phyloP scores from a whole-genome alignment of 1,139 yeast genomes.

The Blastobotrys petasosporus region DNA sequence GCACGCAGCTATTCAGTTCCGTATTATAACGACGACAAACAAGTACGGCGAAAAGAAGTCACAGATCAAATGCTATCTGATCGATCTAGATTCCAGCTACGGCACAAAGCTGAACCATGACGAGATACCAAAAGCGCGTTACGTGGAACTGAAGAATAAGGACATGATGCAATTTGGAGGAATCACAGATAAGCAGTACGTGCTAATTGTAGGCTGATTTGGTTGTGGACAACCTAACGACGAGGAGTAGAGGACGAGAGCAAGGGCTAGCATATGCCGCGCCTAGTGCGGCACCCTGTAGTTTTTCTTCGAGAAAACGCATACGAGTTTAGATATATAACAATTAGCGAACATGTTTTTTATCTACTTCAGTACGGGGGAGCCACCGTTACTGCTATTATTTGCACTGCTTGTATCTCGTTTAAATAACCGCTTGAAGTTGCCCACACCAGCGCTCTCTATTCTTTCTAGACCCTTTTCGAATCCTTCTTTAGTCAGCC shows the following conservation, averaged over 20 bases:
- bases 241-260: too few species aligned
- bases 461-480: constrained; percentile 54
- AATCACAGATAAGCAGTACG: constrained; percentile 10
- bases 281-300: too few species aligned
- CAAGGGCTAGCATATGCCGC: too few species aligned
- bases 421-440: constrained; percentile 49
- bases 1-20: constrained; percentile 54
- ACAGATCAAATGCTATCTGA: constrained; percentile 39
- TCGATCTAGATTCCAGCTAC: constrained; percentile 50
- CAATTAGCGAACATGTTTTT: too few species aligned
- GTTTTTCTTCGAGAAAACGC: too few species aligned
- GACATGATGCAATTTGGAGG: constrained; percentile 46
- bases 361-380: too few species aligned
- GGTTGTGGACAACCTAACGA: background rate
- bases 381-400: background rate
- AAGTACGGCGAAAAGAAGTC: constrained; percentile 21
- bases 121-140: constrained; percentile 42
- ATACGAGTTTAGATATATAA: too few species aligned
- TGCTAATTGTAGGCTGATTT: constrained; percentile 8
- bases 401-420: constrained; percentile 22
- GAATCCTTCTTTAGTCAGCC: constrained; percentile 44
- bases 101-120: constrained; percentile 48
- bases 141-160: constrained; percentile 43
- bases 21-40: constrained; percentile 24
- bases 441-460: constrained; percentile 32